These are phyloP conservation scores for Cyclotella distinguenda DNA, from an alignment of 108 stramenopile species.

Conservation along the genomic window DNA sequence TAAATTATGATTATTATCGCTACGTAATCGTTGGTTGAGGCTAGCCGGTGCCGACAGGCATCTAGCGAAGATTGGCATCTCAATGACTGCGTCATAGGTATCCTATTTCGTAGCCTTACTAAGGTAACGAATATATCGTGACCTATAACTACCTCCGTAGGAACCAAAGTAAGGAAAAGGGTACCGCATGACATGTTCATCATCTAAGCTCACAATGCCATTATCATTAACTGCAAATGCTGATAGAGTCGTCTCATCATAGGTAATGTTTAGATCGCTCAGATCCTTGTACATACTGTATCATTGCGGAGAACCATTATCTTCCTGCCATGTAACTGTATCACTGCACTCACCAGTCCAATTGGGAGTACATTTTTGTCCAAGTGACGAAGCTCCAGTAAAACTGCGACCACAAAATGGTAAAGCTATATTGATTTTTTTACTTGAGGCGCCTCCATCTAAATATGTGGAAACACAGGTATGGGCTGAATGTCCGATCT, in stretches of 20 bases:
- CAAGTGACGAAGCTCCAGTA: constrained; percentile 17
- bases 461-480: constrained; percentile 21
- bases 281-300: constrained; percentile 17
- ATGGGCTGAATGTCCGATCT: constrained; percentile 12
- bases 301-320: constrained; percentile 30
- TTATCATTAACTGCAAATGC: constrained; percentile 7
- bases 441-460: constrained; percentile 17
- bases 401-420: constrained; percentile 29
- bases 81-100: too few relatives aligned
- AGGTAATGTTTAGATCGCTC: neutral
- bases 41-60: too few relatives aligned
- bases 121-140: too few relatives aligned
- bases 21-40: too few relatives aligned
- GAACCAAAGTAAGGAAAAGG: too few relatives aligned
- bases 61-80: too few relatives aligned
- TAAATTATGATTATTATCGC: too few relatives aligned
- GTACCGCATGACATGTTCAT: too few relatives aligned
- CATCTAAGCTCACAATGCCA: constrained; percentile 30
- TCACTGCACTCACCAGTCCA: constrained; percentile 31
- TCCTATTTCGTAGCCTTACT: too few relatives aligned
- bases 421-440: constrained; percentile 34
- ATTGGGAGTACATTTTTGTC: constrained; percentile 10
- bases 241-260: constrained; percentile 8
- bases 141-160: too few relatives aligned
- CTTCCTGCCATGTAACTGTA: constrained; percentile 19